A percentile compares a stretch with the other conserved stretches of the same genome.
Evolutionary conservation across 768 basidiomycete species (phyloP).

Genomic region (Strobilomyces dryophilus): DNA sequence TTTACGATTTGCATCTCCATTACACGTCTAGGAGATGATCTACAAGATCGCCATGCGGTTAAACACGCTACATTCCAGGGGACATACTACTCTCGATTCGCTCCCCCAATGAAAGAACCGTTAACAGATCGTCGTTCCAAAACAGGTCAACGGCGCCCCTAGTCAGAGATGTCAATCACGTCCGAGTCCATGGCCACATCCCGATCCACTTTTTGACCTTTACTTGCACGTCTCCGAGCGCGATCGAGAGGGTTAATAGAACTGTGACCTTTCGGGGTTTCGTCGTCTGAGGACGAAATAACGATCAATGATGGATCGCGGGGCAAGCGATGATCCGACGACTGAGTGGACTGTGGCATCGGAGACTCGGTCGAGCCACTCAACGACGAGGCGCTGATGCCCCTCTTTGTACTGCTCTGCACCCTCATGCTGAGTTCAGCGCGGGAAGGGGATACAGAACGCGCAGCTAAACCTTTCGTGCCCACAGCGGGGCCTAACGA

Average conservation of each 20-base stretch:
- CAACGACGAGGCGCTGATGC: slow-evolving; percentile 11
- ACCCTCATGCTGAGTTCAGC: slow-evolving; percentile 15
- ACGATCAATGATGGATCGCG: slow-evolving; percentile 23
- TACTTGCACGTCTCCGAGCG: slow-evolving; percentile 7
- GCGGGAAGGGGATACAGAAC: slow-evolving; percentile 6
- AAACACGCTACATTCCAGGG: not conserved
- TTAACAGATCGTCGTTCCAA: not conserved
- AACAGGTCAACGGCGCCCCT: not conserved
- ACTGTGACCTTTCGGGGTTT: not conserved
- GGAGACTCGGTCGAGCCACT: slow-evolving; percentile 9
- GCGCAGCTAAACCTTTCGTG: slow-evolving; percentile 9
- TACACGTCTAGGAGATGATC: no score
- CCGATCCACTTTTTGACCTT: slow-evolving; percentile 23
- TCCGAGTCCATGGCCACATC: slow-evolving; percentile 37
- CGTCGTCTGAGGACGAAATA: slow-evolving; percentile 21
- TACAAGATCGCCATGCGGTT: no score
- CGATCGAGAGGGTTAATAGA: not conserved
- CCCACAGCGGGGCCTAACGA: slow-evolving; percentile 12
- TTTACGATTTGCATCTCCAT: not conserved
- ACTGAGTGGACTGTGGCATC: slow-evolving; percentile 16
- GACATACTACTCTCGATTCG: no score
- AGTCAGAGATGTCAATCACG: slow-evolving; percentile 54
- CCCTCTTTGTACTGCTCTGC: slow-evolving; percentile 7
- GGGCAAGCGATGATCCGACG: slow-evolving; percentile 8
- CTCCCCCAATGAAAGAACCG: not conserved